Percentiles rank a stretch among this genome's conserved stretches.
Evolutionary conservation across 2,329 filamentous ascomycete species (phyloP).

Genomic region (Phyllosticta citribraziliensis): DNA sequence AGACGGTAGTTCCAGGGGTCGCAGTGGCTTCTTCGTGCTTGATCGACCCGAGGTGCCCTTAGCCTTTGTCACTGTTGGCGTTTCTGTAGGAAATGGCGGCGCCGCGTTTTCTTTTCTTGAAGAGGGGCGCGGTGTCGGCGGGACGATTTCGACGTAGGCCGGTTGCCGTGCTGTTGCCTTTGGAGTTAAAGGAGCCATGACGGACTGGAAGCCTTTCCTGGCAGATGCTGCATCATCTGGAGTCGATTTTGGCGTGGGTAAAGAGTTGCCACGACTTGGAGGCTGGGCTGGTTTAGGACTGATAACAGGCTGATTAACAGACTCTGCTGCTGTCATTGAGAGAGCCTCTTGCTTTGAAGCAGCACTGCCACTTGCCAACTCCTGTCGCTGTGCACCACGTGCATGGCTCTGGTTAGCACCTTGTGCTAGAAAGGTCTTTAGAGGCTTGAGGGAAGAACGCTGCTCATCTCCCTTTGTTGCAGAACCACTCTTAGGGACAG

Average conservation of each 20-base stretch:
- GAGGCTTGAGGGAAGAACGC: background rate
- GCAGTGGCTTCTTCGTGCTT: background rate
- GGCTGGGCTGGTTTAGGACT: background rate
- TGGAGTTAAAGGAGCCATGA: background rate
- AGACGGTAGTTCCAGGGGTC: background rate
- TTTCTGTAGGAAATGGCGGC: background rate
- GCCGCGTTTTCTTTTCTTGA: background rate
- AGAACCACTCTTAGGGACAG: background rate
- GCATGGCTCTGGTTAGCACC: background rate
- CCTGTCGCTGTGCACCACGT: background rate
- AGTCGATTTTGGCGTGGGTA: background rate
- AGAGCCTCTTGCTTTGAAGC: too few relatives aligned
- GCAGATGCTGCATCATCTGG: background rate
- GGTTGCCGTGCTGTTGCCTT: background rate
- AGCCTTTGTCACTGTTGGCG: background rate
- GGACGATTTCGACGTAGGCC: background rate
- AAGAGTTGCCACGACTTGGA: background rate
- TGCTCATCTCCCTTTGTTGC: background rate
- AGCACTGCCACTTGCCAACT: background rate
- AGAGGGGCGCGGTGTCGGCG: background rate
- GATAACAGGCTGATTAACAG: background rate
- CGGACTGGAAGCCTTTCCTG: background rate
- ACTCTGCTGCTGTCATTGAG: background rate
- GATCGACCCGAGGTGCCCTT: background rate
- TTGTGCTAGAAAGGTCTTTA: background rate